Evolutionary conservation across 441 rosid genomes (phyloP).

Genomic region (Kokia cookei): DNA sequence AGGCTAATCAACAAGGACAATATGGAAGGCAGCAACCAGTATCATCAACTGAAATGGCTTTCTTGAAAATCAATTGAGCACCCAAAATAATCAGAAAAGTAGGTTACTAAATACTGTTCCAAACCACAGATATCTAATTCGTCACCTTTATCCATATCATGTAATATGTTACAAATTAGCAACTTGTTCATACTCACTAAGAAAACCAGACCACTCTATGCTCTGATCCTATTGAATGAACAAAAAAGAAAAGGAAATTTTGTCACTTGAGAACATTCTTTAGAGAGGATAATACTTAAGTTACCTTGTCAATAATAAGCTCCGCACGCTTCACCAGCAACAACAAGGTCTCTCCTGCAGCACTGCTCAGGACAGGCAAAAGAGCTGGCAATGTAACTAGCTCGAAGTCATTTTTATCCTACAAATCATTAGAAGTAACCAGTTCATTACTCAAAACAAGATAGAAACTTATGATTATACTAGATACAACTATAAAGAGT

Average conservation of each 20-base stretch:
- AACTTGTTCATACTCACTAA: background rate
- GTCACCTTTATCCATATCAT: background rate
- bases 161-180: background rate
- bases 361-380: constrained; percentile 81
- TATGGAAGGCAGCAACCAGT: background rate
- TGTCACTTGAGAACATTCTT: background rate
- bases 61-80: background rate
- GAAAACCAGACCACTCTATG: background rate
- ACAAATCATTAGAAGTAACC: constrained; percentile 21
- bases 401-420: constrained; percentile 91
- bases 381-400: constrained; percentile 88
- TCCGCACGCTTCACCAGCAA: constrained; percentile 86
- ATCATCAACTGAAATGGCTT: background rate
- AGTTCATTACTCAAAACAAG: background rate
- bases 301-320: constrained; percentile 84
- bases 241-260: background rate
- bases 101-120: background rate
- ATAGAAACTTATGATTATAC: background rate
- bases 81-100: constrained; percentile 2
- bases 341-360: constrained; percentile 87
- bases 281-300: background rate
- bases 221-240: background rate
- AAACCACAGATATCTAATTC: background rate
- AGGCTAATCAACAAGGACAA: background rate
- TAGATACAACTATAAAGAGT: background rate